Evolutionary conservation across 108 stramenopile genomes (phyloP), one percentile per base, ranked within the genome.

Genomic region (Thalassiosira profunda): DNA sequence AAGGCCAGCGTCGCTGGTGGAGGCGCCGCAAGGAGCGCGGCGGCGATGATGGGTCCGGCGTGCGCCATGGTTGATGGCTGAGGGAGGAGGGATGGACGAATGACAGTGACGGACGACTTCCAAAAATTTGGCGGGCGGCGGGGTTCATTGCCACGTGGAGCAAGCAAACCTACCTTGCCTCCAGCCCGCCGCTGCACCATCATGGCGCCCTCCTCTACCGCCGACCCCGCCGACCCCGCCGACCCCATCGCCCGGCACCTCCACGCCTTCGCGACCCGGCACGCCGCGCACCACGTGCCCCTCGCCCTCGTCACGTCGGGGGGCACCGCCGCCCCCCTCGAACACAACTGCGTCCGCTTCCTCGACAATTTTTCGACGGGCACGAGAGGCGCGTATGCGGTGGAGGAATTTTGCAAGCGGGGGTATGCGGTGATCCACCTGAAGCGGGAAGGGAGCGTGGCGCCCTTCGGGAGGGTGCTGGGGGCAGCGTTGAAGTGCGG

Each of bases 331-430:
- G 84, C 88, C 15, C 86, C 87, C 52, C 81, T 99, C 63, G 98
- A 99, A 83, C 40, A 75, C 28, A 85, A 93, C 58, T 79, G 72
- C 10, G 97, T 99, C 8, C 84, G 98, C 15, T 96, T 77, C 65
- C 64, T 99, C 45, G 98, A 99, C 45, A 99, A 99, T 70, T 99
- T 99, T 80, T 91, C 89, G 59, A 96, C 97, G 1, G 98, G 98
- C 6, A 55, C 72, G 1, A 76, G 98, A n/a, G 98, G 98, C 6
- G 97, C 97, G 0, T 55, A 81, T 6, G 80, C 93, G 1, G 95
- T 96, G 4, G 98, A 98, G 80, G 80, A 93, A 60, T 96, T 98
- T 54, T 53, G 95, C 23, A 55, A 75, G 44, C 52, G 87, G 52
- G 98, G 96, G 7, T 97, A 97, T 82, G 96, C 92, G 12, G 96